These are phyloP conservation scores for Garcia nutans DNA, from an alignment of 345 rosid genomes.

Conservation along the genomic window DNA sequence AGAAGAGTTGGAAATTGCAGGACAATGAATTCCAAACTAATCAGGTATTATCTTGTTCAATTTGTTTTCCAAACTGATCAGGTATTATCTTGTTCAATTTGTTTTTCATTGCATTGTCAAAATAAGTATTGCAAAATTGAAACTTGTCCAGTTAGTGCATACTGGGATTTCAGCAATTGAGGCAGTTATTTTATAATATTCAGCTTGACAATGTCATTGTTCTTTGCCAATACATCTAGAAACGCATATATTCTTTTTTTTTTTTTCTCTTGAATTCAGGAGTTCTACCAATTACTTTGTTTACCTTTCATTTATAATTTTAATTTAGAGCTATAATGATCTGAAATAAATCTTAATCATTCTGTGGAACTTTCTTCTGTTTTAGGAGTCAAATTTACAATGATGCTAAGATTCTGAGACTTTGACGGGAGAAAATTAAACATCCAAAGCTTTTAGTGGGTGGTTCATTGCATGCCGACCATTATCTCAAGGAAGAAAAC, in stretches of 20 bases:
- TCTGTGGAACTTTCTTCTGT: no score
- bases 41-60: constrained; percentile 45
- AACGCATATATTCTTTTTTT: constrained; percentile 11
- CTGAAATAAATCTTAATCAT: neutral
- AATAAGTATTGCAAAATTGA: neutral
- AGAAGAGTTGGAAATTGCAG: constrained; percentile 67
- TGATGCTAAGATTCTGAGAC: constrained; percentile 52
- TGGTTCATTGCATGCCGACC: constrained; percentile 49
- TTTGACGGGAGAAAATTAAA: constrained; percentile 48
- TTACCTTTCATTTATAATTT: neutral
- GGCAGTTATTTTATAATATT: neutral
- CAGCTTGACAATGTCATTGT: neutral
- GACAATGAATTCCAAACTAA: constrained; percentile 57
- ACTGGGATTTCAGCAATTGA: neutral
- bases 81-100: constrained; percentile 39
- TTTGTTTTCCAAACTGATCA: constrained; percentile 1
- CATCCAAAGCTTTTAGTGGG: constrained; percentile 49
- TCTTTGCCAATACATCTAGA: neutral
- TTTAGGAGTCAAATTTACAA: no score
- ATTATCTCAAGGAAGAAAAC: constrained; percentile 61
- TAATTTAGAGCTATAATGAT: neutral
- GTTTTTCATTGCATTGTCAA: neutral
- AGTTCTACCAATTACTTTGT: neutral
- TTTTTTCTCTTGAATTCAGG: neutral
- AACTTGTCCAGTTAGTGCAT: neutral